Percentiles rank a stretch among this genome's conserved stretches.
Conservation (phyloP, 208 protist species). For the Novymonas esmeraldas region DNA sequence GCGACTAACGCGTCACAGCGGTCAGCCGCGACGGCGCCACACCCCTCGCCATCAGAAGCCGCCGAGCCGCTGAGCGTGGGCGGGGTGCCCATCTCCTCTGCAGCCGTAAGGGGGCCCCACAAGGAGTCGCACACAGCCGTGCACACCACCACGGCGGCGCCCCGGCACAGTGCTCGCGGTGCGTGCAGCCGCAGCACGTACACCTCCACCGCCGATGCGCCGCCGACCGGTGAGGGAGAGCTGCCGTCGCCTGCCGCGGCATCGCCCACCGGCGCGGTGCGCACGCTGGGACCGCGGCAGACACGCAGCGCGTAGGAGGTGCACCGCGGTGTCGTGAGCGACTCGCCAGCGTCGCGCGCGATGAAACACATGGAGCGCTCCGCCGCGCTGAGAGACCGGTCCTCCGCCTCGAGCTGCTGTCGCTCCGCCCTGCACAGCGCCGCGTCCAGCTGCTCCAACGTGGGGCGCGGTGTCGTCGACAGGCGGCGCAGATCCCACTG, state of each 20-base stretch:
- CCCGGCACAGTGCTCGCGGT: slow-evolving; percentile 51
- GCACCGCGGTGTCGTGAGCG: slow-evolving; percentile 13
- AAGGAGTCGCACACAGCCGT: slow-evolving; percentile 14
- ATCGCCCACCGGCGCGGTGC: no score
- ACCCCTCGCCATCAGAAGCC: no score
- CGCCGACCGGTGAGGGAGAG: neutral
- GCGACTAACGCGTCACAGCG: neutral
- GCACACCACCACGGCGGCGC: slow-evolving; percentile 49
- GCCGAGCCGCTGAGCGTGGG: no score
- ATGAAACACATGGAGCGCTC: slow-evolving; percentile 27
- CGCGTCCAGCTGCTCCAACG: neutral
- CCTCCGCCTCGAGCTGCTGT: slow-evolving; percentile 8
- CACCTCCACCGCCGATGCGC: neutral
- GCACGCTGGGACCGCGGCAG: no score
- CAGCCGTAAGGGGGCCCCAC: no score
- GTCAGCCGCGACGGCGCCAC: neutral
- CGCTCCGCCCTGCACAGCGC: slow-evolving; percentile 7
- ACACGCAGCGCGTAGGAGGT: slow-evolving; percentile 26
- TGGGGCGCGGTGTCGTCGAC: neutral
- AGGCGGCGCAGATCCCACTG: slow-evolving; percentile 24
- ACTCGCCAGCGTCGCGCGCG: slow-evolving; percentile 2
- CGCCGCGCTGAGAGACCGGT: slow-evolving; percentile 14
- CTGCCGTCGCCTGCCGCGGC: no score
- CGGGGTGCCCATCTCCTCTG: no score
- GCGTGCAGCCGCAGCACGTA: slow-evolving; percentile 44